Evolutionary conservation across 116 monocot genomes (phyloP).

Genomic region (Dioscorea cayenensis): DNA sequence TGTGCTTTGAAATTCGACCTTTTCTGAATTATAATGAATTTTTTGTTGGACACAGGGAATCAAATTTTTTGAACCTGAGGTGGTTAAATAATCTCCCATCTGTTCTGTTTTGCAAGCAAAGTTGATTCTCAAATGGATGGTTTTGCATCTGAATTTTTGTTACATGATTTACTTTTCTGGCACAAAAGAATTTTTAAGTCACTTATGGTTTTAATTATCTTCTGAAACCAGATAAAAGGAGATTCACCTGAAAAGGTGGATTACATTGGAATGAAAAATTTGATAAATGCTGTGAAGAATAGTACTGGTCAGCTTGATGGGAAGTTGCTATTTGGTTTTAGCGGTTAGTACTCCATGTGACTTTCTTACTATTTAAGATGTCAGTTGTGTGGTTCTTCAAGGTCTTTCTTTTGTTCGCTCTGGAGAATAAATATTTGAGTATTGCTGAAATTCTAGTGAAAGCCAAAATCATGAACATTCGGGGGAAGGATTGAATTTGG

Average conservation of each 20-base stretch:
- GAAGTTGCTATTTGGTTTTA: constrained; percentile 68
- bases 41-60: constrained; percentile 71
- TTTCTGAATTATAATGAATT: background rate
- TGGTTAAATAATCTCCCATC: constrained; percentile 14
- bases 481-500: background rate
- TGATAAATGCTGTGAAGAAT: constrained; percentile 72
- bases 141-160: background rate
- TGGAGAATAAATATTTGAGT: too few species aligned
- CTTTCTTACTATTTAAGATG: too few species aligned
- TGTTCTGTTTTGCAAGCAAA: background rate
- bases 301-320: constrained; percentile 56
- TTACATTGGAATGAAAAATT: constrained; percentile 82
- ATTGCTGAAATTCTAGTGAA: too few species aligned
- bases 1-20: background rate
- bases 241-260: constrained; percentile 93
- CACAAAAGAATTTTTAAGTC: background rate
- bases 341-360: constrained; percentile 23
- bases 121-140: background rate
- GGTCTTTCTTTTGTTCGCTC: too few species aligned
- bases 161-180: background rate
- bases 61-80: constrained; percentile 99
- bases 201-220: background rate
- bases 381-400: too few species aligned
- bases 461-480: too few species aligned
- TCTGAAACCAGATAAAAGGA: constrained; percentile 77